phyloP scores from a whole-genome alignment of 1,284 basidiomycete species.

The Irpex sp. region DNA sequence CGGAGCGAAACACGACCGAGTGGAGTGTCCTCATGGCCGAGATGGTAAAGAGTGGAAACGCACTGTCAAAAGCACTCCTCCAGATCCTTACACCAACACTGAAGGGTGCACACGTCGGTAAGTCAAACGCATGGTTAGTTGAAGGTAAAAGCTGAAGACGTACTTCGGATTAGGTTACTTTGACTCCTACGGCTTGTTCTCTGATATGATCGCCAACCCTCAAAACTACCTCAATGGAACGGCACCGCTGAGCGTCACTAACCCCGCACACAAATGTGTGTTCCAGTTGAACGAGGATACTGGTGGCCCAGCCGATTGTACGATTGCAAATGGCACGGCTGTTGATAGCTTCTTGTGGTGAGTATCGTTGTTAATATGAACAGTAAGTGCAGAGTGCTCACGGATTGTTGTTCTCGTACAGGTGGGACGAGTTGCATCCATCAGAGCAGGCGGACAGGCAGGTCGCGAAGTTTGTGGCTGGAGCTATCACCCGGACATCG shows the following conservation, averaged over 20 bases:
- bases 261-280: slow-evolving; percentile 42
- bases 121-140: neutral
- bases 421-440: slow-evolving; percentile 19
- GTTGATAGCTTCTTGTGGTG: slow-evolving; percentile 55
- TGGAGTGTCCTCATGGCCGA: slow-evolving; percentile 31
- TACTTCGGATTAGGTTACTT: slow-evolving; percentile 37
- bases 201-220: slow-evolving; percentile 49
- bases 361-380: slow-evolving; percentile 16
- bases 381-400: neutral
- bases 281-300: slow-evolving; percentile 35
- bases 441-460: slow-evolving; percentile 16
- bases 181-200: slow-evolving; percentile 50
- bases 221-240: slow-evolving; percentile 53
- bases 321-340: slow-evolving; percentile 37
- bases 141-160: neutral
- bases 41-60: slow-evolving; percentile 27
- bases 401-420: neutral
- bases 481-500: slow-evolving; percentile 7
- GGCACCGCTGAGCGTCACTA: slow-evolving; percentile 51
- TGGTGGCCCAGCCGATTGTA: slow-evolving; percentile 32
- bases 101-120: slow-evolving; percentile 29
- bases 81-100: slow-evolving; percentile 22
- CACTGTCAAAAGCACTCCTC: slow-evolving; percentile 26
- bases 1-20: slow-evolving; percentile 27
- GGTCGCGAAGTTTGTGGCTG: slow-evolving; percentile 15